These are phyloP conservation scores for Eucalyptus grandis DNA, from an alignment of 345 rosid species.

Conservation along the genomic window DNA sequence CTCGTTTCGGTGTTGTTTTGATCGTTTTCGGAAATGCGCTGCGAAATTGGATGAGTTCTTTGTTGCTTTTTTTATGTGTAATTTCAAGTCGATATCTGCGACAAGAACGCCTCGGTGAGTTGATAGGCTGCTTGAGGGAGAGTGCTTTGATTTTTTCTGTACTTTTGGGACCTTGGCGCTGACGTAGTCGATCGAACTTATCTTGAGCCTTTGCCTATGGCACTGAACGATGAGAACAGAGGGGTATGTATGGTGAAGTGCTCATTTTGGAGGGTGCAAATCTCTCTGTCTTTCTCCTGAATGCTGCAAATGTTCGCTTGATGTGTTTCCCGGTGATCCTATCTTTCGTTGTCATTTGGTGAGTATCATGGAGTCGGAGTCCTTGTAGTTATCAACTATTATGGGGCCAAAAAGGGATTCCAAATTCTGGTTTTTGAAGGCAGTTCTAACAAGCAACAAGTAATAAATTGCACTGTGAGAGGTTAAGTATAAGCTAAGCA, in stretches of 20 bases:
- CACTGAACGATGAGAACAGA: not conserved
- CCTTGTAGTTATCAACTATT: not conserved
- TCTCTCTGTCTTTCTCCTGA: not conserved
- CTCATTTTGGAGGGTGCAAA: not conserved
- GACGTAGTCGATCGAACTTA: not conserved
- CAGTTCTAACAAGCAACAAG: not conserved
- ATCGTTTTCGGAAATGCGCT: not conserved
- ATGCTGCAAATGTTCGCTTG: not conserved
- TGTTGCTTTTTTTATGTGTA: not conserved
- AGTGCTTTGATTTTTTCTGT: not conserved
- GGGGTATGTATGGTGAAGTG: not conserved
- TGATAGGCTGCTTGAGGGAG: not conserved
- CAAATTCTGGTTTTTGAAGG: not conserved
- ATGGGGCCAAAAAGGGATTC: not conserved
- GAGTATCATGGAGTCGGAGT: not conserved
- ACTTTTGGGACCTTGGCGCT: not conserved
- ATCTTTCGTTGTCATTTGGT: not conserved
- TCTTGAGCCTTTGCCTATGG: not conserved
- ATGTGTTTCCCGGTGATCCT: not conserved
- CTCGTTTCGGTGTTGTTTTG: not conserved
- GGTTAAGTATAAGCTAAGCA: not conserved
- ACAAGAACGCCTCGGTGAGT: not conserved
- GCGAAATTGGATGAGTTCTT: not conserved
- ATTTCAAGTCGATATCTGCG: not conserved
- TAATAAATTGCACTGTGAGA: not conserved